These are phyloP conservation scores for Hypoxylon perforatum DNA, from an alignment of 495 filamentous ascomycete species.

Conservation along the genomic window DNA sequence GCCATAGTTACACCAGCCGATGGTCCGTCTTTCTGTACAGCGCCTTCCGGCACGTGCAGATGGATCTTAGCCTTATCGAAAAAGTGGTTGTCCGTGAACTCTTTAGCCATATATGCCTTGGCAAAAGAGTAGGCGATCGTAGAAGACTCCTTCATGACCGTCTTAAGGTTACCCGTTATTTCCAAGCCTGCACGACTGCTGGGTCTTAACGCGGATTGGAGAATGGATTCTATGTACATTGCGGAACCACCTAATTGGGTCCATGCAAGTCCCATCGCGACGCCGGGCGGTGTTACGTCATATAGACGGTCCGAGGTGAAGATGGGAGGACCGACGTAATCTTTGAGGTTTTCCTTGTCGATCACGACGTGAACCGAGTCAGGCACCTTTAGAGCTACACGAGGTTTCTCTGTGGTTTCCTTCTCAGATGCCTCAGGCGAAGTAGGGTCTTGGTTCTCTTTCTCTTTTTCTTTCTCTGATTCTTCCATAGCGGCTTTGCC, in stretches of 20 bases:
- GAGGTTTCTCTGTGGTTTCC: constrained; percentile 71
- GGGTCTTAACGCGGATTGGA: constrained; percentile 80
- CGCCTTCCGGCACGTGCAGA: constrained; percentile 96
- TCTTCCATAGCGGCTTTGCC: constrained; percentile 85
- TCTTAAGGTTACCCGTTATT: constrained; percentile 93
- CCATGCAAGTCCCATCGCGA: constrained; percentile 99
- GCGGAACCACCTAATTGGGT: constrained; percentile 97
- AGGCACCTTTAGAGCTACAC: constrained; percentile 84
- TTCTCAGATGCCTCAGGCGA: constrained; percentile 43
- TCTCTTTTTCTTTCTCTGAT: constrained; percentile 56
- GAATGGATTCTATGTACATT: constrained; percentile 95
- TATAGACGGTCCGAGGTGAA: constrained; percentile 97
- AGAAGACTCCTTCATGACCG: constrained; percentile 98
- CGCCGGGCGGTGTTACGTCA: constrained; percentile 93
- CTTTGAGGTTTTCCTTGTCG: constrained; percentile 88
- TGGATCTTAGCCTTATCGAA: constrained; percentile 97
- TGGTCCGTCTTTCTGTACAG: constrained; percentile 84
- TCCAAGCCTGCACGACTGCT: constrained; percentile 81
- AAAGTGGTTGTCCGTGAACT: constrained; percentile 91
- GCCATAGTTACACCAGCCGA: constrained; percentile 98
- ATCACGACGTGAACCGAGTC: constrained; percentile 89
- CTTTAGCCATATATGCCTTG: constrained; percentile 84
- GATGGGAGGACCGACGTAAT: constrained; percentile 95
- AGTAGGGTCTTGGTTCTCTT: constrained; percentile 30
- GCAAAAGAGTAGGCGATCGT: constrained; percentile 95